Base-by-base conservation (phyloP, 2,329 filamentous ascomycete species). In the Pezicula radicicola region DNA sequence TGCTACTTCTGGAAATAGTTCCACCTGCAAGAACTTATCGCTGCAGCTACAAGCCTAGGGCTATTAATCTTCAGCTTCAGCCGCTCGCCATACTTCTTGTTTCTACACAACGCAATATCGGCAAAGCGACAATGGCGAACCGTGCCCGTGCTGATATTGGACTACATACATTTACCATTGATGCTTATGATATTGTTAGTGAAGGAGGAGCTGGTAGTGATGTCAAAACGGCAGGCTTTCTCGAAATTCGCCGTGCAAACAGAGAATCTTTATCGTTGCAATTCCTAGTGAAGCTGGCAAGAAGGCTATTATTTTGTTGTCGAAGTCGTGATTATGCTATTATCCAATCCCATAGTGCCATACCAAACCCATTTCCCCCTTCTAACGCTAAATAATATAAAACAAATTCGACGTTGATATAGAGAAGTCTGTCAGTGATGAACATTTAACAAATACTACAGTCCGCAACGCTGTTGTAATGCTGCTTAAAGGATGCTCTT, bases 151-250 rank as follows among this genome's bases (percentile, higher is more conserved):
- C 88, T 3, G 93, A 97, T 63, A 87, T 97, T 56, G 94, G 94
- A 3, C 76, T 97, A 15, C 94, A 99, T 67, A 88, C 85, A 0
- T 97, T 96, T 66, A 72, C 83, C 1, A 89, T 99, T 48, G 91
- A 97, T 67, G 89, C 90, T 0, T 96, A 96, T 63, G 94, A 99
- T 62, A 90, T 99, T 40, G 76, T 96, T 4, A 93, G 91, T n/a
- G 93, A 97, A 67, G 90, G 91, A 13, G 87, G 88, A 42, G 88
- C 87, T 1, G 91, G 91, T 49, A 90, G 90, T 8, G 94, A 99
- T 65, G 88, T 96, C 27, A 97, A 97, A 71, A 96, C 92, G 0
- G 93, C 97, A 65, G 92, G 89, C 1, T 89, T 96, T 59, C 74
- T 99, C 15, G 88, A 94, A 65, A 90, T 89, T 4, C 83, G 94